These are phyloP conservation scores for Calonectria hongkongensis DNA, from an alignment of 2,329 filamentous ascomycete genomes.

Conservation along the genomic window DNA sequence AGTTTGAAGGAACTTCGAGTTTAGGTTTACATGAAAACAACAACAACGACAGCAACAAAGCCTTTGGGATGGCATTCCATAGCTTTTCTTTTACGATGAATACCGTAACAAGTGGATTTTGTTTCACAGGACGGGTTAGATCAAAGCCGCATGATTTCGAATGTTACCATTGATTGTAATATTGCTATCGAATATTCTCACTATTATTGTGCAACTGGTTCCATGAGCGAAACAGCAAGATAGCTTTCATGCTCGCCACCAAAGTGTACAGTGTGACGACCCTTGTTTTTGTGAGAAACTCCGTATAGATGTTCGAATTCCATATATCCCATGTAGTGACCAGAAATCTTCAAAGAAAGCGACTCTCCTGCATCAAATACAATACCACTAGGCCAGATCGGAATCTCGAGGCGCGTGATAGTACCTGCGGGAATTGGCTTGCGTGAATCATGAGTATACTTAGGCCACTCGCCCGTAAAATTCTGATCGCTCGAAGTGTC, in stretches of 20 bases:
- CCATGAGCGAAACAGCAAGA: conserved; percentile 14
- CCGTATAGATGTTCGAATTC: conserved; percentile 14
- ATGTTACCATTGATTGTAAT: no score
- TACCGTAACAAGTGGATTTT: no score
- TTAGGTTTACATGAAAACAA: no score
- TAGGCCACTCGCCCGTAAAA: conserved; percentile 17
- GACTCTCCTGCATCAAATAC: conserved; percentile 15
- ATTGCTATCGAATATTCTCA: neutral
- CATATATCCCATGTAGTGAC: conserved; percentile 24
- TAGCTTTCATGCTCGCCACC: neutral
- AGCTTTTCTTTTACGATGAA: no score
- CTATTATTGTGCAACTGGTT: neutral
- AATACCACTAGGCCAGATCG: conserved; percentile 22
- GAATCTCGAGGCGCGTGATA: neutral
- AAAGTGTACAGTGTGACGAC: conserved; percentile 20
- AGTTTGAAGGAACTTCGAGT: no score
- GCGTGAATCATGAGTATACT: neutral
- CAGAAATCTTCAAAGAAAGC: conserved; percentile 5
- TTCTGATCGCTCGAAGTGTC: neutral
- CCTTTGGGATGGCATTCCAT: no score
- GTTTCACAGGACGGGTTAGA: no score
- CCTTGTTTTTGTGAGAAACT: conserved; percentile 16
- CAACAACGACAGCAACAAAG: no score
- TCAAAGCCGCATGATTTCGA: no score
- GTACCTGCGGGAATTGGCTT: conserved; percentile 4